These are phyloP conservation scores for Amphirosellinia nigrospora DNA, from an alignment of 495 filamentous ascomycete species.

Conservation along the genomic window DNA sequence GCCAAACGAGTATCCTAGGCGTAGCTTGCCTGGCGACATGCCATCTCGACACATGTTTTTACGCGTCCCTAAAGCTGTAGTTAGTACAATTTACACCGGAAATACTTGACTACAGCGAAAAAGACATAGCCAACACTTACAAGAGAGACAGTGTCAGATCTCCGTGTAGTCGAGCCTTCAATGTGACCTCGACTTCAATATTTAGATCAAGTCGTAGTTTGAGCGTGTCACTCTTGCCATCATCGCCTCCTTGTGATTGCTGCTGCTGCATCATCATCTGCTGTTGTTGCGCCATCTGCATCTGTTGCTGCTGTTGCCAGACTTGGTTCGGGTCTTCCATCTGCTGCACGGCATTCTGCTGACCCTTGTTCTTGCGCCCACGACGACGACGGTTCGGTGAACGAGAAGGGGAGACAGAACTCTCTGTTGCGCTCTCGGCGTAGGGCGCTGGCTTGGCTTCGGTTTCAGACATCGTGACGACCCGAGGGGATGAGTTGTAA, in stretches of 20 bases:
- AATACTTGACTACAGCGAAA: not conserved
- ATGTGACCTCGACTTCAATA: constrained; percentile 79
- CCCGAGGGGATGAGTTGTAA: too few relatives aligned
- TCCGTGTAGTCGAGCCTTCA: constrained; percentile 87
- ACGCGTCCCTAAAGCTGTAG: constrained; percentile 7
- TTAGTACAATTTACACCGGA: not conserved
- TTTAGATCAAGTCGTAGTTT: constrained; percentile 77
- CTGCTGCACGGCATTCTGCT: constrained; percentile 18
- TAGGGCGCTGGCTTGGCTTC: constrained; percentile 24
- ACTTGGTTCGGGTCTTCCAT: constrained; percentile 12
- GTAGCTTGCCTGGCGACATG: too few relatives aligned
- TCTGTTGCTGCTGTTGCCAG: constrained; percentile 33
- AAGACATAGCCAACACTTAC: constrained; percentile 55
- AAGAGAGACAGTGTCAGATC: constrained; percentile 81
- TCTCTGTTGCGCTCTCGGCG: constrained; percentile 23
- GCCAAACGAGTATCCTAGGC: too few relatives aligned
- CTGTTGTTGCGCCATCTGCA: constrained; percentile 38
- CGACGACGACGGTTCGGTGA: constrained; percentile 16
- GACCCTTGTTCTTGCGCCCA: constrained; percentile 10
- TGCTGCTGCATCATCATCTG: constrained; percentile 31
- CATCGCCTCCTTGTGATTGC: constrained; percentile 38
- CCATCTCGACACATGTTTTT: not conserved
- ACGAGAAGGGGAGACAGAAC: constrained; percentile 21
- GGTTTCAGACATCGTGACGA: constrained; percentile 20
- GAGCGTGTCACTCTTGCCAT: constrained; percentile 65